phyloP scores from a whole-genome alignment of 75 land plant genomes.

The Pseudotsuga menziesii region DNA sequence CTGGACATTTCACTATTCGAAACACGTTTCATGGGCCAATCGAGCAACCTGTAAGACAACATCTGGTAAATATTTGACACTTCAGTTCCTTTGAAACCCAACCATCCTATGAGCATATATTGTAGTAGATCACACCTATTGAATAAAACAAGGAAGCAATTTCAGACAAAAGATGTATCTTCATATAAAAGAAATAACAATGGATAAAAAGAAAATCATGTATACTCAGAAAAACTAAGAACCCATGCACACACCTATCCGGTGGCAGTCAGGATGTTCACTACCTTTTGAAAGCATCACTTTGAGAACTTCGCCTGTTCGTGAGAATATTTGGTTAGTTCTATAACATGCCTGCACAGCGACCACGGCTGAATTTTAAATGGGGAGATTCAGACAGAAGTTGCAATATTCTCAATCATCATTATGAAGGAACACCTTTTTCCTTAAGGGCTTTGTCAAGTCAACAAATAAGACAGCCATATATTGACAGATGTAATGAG shows the following conservation, averaged over 20 bases:
- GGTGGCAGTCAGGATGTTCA: conserved; percentile 71
- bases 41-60: conserved; percentile 70
- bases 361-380: neutral
- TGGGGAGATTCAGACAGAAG: neutral
- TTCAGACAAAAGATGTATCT: conserved; percentile 49
- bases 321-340: conserved; percentile 54
- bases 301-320: conserved; percentile 59
- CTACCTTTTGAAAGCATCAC: conserved; percentile 61
- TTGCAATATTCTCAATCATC: neutral
- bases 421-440: neutral
- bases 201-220: neutral
- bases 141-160: neutral
- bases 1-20: neutral
- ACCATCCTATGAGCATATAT: neutral
- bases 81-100: neutral
- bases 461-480: neutral
- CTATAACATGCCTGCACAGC: conserved; percentile 41
- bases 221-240: neutral
- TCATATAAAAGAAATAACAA: conserved; percentile 31
- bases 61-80: conserved; percentile 36
- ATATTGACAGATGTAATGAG: neutral
- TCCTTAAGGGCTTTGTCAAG: neutral
- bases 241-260: conserved; percentile 57
- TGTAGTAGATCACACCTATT: neutral
- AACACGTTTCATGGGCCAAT: neutral